Conservation (phyloP, 106 monocot species). For the Amphibolis antarctica region DNA sequence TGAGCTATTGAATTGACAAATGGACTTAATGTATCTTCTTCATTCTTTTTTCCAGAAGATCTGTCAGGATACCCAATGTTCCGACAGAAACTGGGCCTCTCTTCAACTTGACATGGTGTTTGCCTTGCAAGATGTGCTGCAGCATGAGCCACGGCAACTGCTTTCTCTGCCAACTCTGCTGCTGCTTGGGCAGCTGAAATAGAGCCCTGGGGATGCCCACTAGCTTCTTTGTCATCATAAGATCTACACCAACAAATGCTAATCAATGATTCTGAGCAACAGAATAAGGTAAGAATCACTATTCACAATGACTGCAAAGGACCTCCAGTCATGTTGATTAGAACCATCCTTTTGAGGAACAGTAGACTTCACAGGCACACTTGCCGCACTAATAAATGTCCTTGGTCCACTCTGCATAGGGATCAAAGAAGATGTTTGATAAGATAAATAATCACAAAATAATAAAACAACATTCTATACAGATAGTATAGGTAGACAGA, state of each 20-base stretch:
- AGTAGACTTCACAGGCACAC: slow-evolving; percentile 37
- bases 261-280: not conserved
- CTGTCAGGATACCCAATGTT: not conserved
- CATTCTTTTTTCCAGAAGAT: not conserved
- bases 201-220: slow-evolving; percentile 43
- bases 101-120: slow-evolving; percentile 18
- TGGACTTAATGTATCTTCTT: not conserved
- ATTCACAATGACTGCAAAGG: not conserved
- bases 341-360: not conserved
- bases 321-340: slow-evolving; percentile 5
- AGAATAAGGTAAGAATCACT: not conserved
- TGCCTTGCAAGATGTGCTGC: slow-evolving; percentile 46
- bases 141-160: slow-evolving; percentile 55
- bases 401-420: slow-evolving; percentile 46
- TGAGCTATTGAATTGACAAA: not conserved
- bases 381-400: slow-evolving; percentile 44
- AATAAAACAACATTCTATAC: not conserved
- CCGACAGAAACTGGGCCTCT: not conserved
- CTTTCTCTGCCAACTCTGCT: slow-evolving; percentile 52
- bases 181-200: slow-evolving; percentile 66
- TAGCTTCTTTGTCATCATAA: slow-evolving; percentile 12
- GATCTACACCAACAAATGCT: not conserved
- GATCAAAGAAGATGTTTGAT: not conserved
- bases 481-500: not conserved
- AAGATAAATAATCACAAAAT: not conserved